Evolutionary conservation across 2,329 filamentous ascomycete genomes (phyloP).

Genomic region (Colletotrichum agaves): DNA sequence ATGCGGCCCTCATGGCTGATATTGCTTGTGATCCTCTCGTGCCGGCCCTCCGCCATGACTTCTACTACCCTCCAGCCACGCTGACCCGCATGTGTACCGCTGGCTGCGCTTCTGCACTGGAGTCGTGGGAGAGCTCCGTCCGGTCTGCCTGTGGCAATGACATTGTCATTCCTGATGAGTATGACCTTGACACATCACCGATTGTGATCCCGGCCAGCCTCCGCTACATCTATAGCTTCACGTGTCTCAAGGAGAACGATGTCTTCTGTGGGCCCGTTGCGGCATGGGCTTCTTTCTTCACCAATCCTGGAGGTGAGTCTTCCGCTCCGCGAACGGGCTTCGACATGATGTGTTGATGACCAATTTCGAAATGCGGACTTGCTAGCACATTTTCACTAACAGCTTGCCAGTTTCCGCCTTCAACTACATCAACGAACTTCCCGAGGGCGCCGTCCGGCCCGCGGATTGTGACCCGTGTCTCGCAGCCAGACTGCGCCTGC

Average conservation of each 20-base stretch:
- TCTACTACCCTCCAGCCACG: constrained; percentile 35
- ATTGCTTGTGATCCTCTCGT: constrained; percentile 35
- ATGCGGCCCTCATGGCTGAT: constrained; percentile 31
- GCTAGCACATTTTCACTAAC: background rate
- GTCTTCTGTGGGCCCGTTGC: constrained; percentile 37
- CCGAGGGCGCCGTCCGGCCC: constrained; percentile 18
- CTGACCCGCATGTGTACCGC: constrained; percentile 32
- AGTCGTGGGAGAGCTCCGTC: constrained; percentile 34
- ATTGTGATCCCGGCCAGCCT: constrained; percentile 34
- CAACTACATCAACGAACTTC: constrained; percentile 38
- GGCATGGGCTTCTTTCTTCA: constrained; percentile 31
- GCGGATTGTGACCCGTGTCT: constrained; percentile 38
- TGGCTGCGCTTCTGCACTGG: constrained; percentile 29
- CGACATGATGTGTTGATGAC: background rate
- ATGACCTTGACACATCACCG: constrained; percentile 30
- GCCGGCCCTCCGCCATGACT: constrained; percentile 31
- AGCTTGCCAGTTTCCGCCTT: constrained; percentile 24
- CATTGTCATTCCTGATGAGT: constrained; percentile 27
- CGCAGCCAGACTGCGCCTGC: constrained; percentile 38
- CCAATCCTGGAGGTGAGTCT: constrained; percentile 30
- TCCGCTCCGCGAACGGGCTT: too few species aligned
- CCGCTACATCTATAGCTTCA: constrained; percentile 26
- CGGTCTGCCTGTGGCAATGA: constrained; percentile 34
- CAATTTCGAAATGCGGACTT: background rate
- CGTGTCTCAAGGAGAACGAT: constrained; percentile 38